A percentile compares a stretch with the other conserved stretches of the same genome.
phyloP scores from a whole-genome alignment of 2,329 filamentous ascomycete genomes.

The Colletotrichum chlorophyti region DNA sequence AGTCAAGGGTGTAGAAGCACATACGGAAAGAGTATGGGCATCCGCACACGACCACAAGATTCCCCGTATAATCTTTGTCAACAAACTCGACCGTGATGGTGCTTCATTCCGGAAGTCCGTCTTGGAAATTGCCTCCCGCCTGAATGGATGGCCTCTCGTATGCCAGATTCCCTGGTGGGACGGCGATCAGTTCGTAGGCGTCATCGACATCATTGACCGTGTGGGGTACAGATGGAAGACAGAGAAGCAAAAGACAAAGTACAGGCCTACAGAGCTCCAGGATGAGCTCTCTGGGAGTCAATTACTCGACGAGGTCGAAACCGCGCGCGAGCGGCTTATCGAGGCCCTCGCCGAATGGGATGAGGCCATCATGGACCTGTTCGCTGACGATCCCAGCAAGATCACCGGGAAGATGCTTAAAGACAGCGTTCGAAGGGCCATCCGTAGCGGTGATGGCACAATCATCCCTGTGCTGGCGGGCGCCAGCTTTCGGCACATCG shows the following conservation, averaged over 20 bases:
- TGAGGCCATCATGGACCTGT: constrained; percentile 83
- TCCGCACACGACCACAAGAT: constrained; percentile 88
- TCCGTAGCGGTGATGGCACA: constrained; percentile 71
- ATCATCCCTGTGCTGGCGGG: constrained; percentile 89
- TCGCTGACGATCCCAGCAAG: constrained; percentile 79
- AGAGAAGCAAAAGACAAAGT: constrained; percentile 44
- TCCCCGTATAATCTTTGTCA: constrained; percentile 79
- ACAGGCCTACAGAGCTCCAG: constrained; percentile 34
- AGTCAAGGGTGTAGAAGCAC: constrained; percentile 92
- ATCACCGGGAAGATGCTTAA: constrained; percentile 73
- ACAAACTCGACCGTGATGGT: constrained; percentile 80
- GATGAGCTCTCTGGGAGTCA: constrained; percentile 50
- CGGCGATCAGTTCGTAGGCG: constrained; percentile 78
- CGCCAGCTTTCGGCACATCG: constrained; percentile 92
- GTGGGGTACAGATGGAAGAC: constrained; percentile 76
- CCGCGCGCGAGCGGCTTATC: constrained; percentile 78
- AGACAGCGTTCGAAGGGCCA: constrained; percentile 74
- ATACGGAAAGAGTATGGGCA: constrained; percentile 95
- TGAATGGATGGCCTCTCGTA: constrained; percentile 86
- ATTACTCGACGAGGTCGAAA: constrained; percentile 72
- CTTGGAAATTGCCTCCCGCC: constrained; percentile 79
- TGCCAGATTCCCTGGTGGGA: constrained; percentile 97
- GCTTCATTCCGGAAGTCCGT: constrained; percentile 85
- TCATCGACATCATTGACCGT: constrained; percentile 82
- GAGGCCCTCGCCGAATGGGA: constrained; percentile 90